phyloP scores from a whole-genome alignment of 1,284 basidiomycete species.

The Abortiporus biennis region DNA sequence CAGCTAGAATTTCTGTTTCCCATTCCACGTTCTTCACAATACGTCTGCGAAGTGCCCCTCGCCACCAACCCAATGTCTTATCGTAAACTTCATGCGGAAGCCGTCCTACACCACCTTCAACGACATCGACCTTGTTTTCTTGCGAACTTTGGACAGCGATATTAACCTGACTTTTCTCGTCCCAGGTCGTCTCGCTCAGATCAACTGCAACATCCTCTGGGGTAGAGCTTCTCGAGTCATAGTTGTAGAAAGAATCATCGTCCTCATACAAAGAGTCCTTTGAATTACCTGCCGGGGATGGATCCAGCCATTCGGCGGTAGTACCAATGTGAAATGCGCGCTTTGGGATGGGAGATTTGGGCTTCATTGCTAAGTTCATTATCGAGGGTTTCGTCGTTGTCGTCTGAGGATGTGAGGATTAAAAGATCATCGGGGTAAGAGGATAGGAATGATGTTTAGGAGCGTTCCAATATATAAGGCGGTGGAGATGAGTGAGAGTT shows the following conservation, averaged over 20 bases:
- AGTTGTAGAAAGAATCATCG: slow-evolving; percentile 6
- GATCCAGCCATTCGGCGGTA: too few relatives aligned
- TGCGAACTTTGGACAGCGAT: slow-evolving; percentile 11
- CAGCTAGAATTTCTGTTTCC: slow-evolving; percentile 66
- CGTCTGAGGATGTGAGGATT: too few relatives aligned
- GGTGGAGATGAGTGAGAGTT: too few relatives aligned
- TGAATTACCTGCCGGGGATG: too few relatives aligned
- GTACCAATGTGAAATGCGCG: too few relatives aligned
- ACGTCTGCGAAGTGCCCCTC: slow-evolving; percentile 52
- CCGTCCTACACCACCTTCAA: slow-evolving; percentile 21
- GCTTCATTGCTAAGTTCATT: too few relatives aligned
- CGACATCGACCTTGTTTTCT: slow-evolving; percentile 13
- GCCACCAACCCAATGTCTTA: slow-evolving; percentile 58
- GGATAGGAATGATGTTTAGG: too few relatives aligned
- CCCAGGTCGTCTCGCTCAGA: neutral
- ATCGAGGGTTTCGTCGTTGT: too few relatives aligned
- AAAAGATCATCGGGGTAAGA: too few relatives aligned
- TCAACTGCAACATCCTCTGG: neutral
- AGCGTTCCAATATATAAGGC: too few relatives aligned
- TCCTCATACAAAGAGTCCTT: slow-evolving; percentile 2
- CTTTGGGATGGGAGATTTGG: too few relatives aligned
- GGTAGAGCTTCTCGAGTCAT: slow-evolving; percentile 7
- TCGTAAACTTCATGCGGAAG: slow-evolving; percentile 58
- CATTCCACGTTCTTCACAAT: slow-evolving; percentile 54
- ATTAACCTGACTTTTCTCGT: slow-evolving; percentile 7